These are phyloP conservation scores for Aspergillus nidulans DNA, from an alignment of 495 filamentous ascomycete genomes.

Conservation along the genomic window DNA sequence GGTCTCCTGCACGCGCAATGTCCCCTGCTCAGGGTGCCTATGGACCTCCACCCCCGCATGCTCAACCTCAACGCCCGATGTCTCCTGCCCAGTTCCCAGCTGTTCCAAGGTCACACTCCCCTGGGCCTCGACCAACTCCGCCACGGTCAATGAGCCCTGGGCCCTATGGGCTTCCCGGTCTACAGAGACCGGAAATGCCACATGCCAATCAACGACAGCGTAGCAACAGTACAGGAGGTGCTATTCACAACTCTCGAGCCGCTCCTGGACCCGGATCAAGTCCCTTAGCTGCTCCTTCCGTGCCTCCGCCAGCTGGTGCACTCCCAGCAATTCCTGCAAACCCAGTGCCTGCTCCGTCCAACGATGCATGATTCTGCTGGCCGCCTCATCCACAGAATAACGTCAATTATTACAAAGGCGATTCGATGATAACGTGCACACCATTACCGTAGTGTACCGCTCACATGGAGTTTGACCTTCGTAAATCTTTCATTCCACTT, in stretches of 20 bases:
- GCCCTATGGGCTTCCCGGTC: slow-evolving; percentile 42
- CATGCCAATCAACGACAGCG: slow-evolving; percentile 35
- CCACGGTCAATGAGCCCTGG: slow-evolving; percentile 50
- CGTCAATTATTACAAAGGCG: not conserved
- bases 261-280: slow-evolving; percentile 55
- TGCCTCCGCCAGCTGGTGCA: slow-evolving; percentile 29
- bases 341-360: slow-evolving; percentile 1
- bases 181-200: slow-evolving; percentile 43
- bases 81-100: slow-evolving; percentile 21
- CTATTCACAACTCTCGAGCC: slow-evolving; percentile 36
- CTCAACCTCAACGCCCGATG: slow-evolving; percentile 6
- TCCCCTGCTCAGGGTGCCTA: slow-evolving; percentile 26
- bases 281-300: slow-evolving; percentile 40
- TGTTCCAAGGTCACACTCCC: slow-evolving; percentile 43
- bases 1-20: slow-evolving; percentile 35
- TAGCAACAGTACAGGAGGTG: slow-evolving; percentile 49
- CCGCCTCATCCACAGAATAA: not conserved
- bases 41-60: slow-evolving; percentile 4
- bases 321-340: slow-evolving; percentile 28
- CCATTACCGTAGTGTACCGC: not conserved
- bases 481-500: not conserved
- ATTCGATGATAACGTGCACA: not conserved
- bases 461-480: not conserved
- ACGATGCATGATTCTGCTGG: not conserved
- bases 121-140: slow-evolving; percentile 32